phyloP scores from a whole-genome alignment of 805 yeast genomes.

The Barnettozyma sucrosica region DNA sequence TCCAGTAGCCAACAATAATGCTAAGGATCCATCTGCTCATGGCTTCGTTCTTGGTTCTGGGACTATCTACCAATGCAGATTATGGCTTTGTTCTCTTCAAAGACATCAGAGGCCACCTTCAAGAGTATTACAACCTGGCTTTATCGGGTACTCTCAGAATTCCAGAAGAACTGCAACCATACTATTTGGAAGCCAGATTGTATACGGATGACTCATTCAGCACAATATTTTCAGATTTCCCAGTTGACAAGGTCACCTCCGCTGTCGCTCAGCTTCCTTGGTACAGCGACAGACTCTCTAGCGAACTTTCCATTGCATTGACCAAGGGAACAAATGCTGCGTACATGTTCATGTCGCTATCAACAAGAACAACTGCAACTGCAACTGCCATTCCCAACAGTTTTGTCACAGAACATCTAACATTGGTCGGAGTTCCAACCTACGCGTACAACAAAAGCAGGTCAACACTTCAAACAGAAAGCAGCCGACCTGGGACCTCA shows the following conservation, averaged over 20 bases:
- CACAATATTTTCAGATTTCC: background rate
- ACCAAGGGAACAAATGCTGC: background rate
- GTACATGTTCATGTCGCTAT: too few relatives aligned
- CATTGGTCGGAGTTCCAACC: background rate
- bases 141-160: background rate
- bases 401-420: background rate
- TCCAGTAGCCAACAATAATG: background rate
- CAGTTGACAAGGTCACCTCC: background rate
- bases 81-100: background rate
- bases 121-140: background rate
- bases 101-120: background rate
- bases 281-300: background rate
- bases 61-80: background rate
- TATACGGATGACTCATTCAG: background rate
- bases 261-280: background rate
- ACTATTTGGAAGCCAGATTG: background rate
- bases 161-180: background rate
- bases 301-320: background rate
- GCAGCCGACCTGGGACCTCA: background rate
- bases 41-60: background rate
- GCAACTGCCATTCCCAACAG: background rate
- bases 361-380: too few relatives aligned
- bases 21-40: background rate
- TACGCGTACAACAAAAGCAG: constrained; percentile 6
- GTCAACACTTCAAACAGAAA: background rate